Percentiles rank a stretch among this genome's conserved stretches.
These are phyloP conservation scores for Quercus ilex DNA, from an alignment of 306 rosid genomes.

Conservation along the genomic window DNA sequence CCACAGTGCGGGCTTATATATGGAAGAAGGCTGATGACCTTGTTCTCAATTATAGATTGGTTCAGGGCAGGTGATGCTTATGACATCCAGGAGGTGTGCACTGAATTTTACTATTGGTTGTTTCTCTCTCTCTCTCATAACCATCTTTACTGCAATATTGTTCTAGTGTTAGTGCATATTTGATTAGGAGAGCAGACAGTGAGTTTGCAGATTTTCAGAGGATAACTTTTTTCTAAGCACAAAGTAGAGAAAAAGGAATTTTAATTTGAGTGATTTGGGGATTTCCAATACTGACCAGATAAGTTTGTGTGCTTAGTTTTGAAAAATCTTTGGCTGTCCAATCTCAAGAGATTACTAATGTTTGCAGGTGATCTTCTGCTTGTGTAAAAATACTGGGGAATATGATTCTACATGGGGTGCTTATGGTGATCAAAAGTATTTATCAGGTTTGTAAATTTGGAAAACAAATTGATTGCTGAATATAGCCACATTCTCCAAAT, in stretches of 20 bases:
- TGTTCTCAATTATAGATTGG: conserved; percentile 79
- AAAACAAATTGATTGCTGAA: conserved; percentile 29
- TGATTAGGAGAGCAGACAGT: neutral
- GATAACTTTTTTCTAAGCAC: neutral
- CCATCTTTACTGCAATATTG: neutral
- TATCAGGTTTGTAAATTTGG: conserved; percentile 44
- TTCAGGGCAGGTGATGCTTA: conserved; percentile 73
- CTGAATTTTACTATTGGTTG: neutral
- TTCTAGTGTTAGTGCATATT: neutral
- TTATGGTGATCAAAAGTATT: conserved; percentile 38
- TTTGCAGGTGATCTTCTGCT: conserved; percentile 50
- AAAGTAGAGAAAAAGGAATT: neutral
- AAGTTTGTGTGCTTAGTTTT: too few species aligned
- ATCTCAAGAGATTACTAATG: neutral
- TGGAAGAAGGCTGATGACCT: conserved; percentile 97
- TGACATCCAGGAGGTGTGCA: conserved; percentile 25
- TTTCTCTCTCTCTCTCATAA: neutral
- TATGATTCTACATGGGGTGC: conserved; percentile 47
- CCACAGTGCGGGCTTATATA: conserved; percentile 87
- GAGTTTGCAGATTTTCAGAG: neutral
- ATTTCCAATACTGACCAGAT: too few species aligned
- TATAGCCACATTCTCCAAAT: conserved; percentile 46
- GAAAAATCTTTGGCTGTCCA: neutral
- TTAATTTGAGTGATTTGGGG: neutral
- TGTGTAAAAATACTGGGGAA: conserved; percentile 44